Base-by-base conservation (phyloP, 768 basidiomycete species). In the Pleurotus sapidus region DNA sequence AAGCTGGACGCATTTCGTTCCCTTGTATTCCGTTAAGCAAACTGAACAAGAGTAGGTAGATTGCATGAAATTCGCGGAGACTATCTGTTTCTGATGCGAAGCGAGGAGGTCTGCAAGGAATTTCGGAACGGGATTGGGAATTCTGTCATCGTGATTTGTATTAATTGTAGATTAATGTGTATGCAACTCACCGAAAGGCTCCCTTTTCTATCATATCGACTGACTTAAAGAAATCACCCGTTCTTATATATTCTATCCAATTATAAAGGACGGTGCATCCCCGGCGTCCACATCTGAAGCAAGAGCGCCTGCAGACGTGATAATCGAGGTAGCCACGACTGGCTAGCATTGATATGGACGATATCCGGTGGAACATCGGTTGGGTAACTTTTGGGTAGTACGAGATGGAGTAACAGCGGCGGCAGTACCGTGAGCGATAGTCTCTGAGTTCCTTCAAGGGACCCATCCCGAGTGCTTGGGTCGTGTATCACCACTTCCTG, bases 21-120 rank as follows among this genome's bases (percentile, higher is more conserved):
- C 94, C 66, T 92, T 94, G 57, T 84, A 72, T 12, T 82, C 79
- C 37, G 81, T 79, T 3, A 95, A 71, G 68, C 94, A 96, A 49
- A 96, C 84, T 23, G 86, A 76, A 65, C 94, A 96, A 24, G 76
- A 69, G 69, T 90, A 89, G 0, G 88, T 84, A 14, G 76, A 79
- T 55, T 77, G 74, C 7, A 84, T 79, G 64, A 95, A 96, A 56
- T 76, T 71, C 11, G 73, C 70, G 23, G 74, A 75, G 64, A 75
- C 75, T 11, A 75, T 73, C 0, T 72, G 75, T 39, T 70, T 65
- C 49, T 89, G 81, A 65, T 84, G 76, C 3, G 75, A 71, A 15
- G 68, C 65, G 39, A 92, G 75, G 8, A 82, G 55, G 11, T 78
- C 67, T 4, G 76, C 67, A 4, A 92, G 73, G 5, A 82, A 62